phyloP scores from a whole-genome alignment of 352 stramenopile genomes.

The Saprolegnia parasitica region DNA sequence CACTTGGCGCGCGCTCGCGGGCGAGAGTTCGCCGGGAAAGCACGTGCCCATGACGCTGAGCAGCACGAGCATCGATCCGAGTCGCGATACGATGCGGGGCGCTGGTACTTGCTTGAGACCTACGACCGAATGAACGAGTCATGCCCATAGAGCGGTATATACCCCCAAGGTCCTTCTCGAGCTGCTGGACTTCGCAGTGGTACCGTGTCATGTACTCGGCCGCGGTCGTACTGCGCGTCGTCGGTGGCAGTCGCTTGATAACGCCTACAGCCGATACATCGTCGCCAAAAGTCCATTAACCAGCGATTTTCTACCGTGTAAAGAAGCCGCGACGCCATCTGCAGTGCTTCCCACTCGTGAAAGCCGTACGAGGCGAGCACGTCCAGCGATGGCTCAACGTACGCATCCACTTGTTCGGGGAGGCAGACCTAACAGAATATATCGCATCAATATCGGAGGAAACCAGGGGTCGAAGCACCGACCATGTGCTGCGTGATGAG shows the following conservation, averaged over 20 bases:
- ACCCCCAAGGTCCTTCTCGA: slow-evolving; percentile 58
- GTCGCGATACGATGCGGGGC: slow-evolving; percentile 37
- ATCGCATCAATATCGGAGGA: neutral
- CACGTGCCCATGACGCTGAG: slow-evolving; percentile 84
- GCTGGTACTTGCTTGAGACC: slow-evolving; percentile 17
- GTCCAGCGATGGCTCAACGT: slow-evolving; percentile 67
- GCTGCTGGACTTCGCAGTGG: slow-evolving; percentile 67
- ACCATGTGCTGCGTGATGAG: slow-evolving; percentile 76
- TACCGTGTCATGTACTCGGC: slow-evolving; percentile 77
- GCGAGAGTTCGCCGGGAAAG: slow-evolving; percentile 77
- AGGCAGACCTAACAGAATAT: slow-evolving; percentile 41
- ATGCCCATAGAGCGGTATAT: slow-evolving; percentile 33
- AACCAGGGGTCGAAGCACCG: neutral
- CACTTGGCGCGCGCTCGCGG: slow-evolving; percentile 64
- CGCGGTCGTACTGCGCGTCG: slow-evolving; percentile 43
- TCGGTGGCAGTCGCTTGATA: slow-evolving; percentile 60
- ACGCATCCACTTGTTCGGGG: slow-evolving; percentile 60
- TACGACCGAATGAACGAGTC: slow-evolving; percentile 33
- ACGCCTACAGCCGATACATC: slow-evolving; percentile 32
- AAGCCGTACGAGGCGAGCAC: slow-evolving; percentile 71
- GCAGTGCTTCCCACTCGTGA: slow-evolving; percentile 67
- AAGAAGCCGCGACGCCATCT: slow-evolving; percentile 62
- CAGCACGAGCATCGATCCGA: slow-evolving; percentile 71
- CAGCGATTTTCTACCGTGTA: slow-evolving; percentile 37
- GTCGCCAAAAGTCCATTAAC: neutral